Percentiles rank a stretch among this genome's conserved stretches.
phyloP scores from a whole-genome alignment of 2,329 filamentous ascomycete genomes.

The Zymoseptoria brevis region DNA sequence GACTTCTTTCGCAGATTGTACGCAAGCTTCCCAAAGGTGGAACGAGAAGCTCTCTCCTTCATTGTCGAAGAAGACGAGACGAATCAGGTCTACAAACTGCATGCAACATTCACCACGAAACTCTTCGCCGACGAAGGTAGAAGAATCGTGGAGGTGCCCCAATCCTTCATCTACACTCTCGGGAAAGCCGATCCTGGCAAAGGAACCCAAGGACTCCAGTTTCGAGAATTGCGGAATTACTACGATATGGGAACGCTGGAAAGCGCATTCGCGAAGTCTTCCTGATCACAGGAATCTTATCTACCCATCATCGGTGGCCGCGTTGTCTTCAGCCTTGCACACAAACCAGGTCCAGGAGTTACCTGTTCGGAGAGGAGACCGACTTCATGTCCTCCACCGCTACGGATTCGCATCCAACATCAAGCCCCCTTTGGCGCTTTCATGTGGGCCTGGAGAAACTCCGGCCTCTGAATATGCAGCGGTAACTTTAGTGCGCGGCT shows the following conservation, averaged over 20 bases:
- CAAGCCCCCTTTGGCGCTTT: too few relatives aligned
- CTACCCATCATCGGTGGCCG: neutral
- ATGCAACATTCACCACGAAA: constrained; percentile 7
- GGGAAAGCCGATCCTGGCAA: constrained; percentile 10
- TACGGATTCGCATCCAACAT: too few relatives aligned
- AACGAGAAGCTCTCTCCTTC: constrained; percentile 5
- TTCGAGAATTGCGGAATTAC: constrained; percentile 11
- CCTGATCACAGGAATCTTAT: neutral
- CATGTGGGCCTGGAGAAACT: too few relatives aligned
- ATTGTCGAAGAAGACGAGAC: constrained; percentile 5
- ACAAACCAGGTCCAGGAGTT: too few relatives aligned
- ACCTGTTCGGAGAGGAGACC: too few relatives aligned
- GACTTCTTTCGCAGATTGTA: constrained; percentile 4
- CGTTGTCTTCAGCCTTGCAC: neutral
- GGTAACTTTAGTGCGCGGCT: too few relatives aligned
- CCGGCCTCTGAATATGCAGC: too few relatives aligned
- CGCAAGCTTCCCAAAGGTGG: constrained; percentile 4
- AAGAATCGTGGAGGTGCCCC: constrained; percentile 5
- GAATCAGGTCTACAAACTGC: constrained; percentile 4
- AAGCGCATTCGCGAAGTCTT: neutral
- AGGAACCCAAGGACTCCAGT: constrained; percentile 7
- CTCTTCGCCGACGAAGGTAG: neutral
- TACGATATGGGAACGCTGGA: constrained; percentile 13
- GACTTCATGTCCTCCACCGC: too few relatives aligned
- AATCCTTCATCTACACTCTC: constrained; percentile 10